Base-by-base conservation (phyloP, 1,139 yeast genomes). In the Taphrina communis region DNA sequence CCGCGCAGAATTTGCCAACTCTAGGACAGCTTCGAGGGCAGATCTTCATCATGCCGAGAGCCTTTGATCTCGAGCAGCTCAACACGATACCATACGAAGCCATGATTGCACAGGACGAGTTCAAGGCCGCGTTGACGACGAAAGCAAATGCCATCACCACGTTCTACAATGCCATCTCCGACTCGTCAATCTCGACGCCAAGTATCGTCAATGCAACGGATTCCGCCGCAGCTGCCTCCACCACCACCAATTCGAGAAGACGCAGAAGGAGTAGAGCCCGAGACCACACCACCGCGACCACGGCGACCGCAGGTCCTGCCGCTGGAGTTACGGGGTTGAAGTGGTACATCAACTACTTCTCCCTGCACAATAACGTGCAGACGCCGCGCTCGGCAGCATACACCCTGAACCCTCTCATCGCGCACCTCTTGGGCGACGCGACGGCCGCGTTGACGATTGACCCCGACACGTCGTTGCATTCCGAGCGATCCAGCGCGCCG, bases 331-430 rank as follows among this genome's bases (percentile, higher is more conserved):
- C 46, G 42, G 21, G n/a, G 2, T 6, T 58, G 53, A 25, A 35
- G 44, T 44, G 51, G 55, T 55, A 44, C 61, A 55, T 63, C 56
- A 63, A 63, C 19, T 51, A 63, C 61, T 63, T 63, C 17, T 55
- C 61, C 19, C 67, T 63, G 14, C 67, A 63, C 61, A 63, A 63
- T 61, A 63, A 63, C 25, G 39, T 46, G 46, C 55, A 63, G 67
- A 39, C 67, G 12, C 67, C 67, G 6, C 53, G 44, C n/a, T 41
- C 51, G 39, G 67, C 67, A 12, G 55, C 67, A 9, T 44, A 38
- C 17, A 21, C 44, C 14, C 60, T 63, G 56, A 63, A 63, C 19
- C 55, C 55, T 17, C 39, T 63, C 51, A 35, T 58, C 12, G 38
- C 51, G 11, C 25, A 42, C 19, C 12, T 58, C 41, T 9, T 56